Base-by-base conservation (phyloP, 768 basidiomycete genomes). In the Boletus speciosus region DNA sequence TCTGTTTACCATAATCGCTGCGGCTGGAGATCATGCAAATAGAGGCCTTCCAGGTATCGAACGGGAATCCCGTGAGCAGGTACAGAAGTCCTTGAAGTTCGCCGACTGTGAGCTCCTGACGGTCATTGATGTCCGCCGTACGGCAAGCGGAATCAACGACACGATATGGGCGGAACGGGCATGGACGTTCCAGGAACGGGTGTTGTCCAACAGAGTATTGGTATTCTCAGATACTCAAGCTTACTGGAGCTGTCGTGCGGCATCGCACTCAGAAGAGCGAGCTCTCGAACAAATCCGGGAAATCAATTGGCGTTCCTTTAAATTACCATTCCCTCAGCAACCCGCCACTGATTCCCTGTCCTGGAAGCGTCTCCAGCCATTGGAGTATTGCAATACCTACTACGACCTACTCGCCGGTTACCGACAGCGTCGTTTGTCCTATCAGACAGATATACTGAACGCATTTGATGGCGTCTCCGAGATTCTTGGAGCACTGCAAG, bases 171-270 rank as follows among this genome's bases (percentile, higher is more conserved):
- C 51, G n/a, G 6, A 56, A 9, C 38, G 62, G 10, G 56, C 50
- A 21, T 64, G 61, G 62, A 63, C 62, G 1, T 63, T 63, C 35
- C 62, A 63, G 37, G 62, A 63, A 6, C 62, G 62, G 9, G 19
- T 54, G 2, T 35, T 60, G 19, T 62, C 61, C 10, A 51, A 14
- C 35, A 59, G 58, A 16, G 35, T 60, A 12, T 47, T 63, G 37
- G 48, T 63, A 21, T 63, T 64, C 58, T 63, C 62, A 3, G 37
- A 57, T 14, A 31, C 21, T 43, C 58, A 63, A 23, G 58, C 60
- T 3, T 64, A 60, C 11, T 63, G 62, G 62, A 49, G 12, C 27
- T 64, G 59, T 45, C 55, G 48, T 25, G 38, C 21, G 19, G 52
- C 42, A 32, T 27, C 50, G 1, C 29, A 57, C 9, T 57, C 52